These are phyloP conservation scores for Panicum hallii DNA, from an alignment of 202 grass and related monocot species.

Conservation along the genomic window DNA sequence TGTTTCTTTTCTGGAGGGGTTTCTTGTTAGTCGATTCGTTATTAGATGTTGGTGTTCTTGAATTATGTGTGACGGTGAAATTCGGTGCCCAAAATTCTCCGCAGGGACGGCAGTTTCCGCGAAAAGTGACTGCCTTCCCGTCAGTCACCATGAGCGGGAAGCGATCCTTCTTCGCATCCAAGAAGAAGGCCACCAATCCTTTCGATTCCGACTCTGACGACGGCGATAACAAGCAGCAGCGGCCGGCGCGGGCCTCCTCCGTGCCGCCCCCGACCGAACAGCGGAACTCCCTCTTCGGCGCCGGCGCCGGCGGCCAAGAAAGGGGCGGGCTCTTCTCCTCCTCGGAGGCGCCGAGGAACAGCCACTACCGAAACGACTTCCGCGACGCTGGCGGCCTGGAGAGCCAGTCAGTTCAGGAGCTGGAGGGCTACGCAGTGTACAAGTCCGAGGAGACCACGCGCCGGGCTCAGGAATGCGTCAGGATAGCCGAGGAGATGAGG, in stretches of 20 bases:
- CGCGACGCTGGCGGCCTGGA: conserved; percentile 66
- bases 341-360: conserved; percentile 4
- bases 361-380: conserved; percentile 66
- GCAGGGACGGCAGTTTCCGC: background rate
- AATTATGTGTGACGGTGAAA: background rate
- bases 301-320: background rate
- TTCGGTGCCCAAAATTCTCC: background rate
- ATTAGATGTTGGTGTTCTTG: background rate
- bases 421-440: conserved; percentile 69
- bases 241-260: conserved; percentile 47
- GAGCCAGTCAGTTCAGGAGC: conserved; percentile 64
- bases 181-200: conserved; percentile 57
- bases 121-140: background rate
- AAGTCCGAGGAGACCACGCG: conserved; percentile 70
- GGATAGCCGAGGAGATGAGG: conserved; percentile 79
- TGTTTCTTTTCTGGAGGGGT: background rate
- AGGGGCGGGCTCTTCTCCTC: conserved; percentile 5
- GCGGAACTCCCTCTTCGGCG: conserved; percentile 14
- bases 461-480: conserved; percentile 53
- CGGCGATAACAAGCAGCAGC: conserved; percentile 24
- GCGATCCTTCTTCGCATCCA: conserved; percentile 48
- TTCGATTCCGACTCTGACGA: conserved; percentile 78
- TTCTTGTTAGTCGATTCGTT: background rate
- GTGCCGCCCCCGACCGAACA: conserved; percentile 40
- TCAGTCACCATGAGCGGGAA: conserved; percentile 49